Conservation (phyloP, 495 filamentous ascomycete species). For the Penicillium angulare region DNA sequence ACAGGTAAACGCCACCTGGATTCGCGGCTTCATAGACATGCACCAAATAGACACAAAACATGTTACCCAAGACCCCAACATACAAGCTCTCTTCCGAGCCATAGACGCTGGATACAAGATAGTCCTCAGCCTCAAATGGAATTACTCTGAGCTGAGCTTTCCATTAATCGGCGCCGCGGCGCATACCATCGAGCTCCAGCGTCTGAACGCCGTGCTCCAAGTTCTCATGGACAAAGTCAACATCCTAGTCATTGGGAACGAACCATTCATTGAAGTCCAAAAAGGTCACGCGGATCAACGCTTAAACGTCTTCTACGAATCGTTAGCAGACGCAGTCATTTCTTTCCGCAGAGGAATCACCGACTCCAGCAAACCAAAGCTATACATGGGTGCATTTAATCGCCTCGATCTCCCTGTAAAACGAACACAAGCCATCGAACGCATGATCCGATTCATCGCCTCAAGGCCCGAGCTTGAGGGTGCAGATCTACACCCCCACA, state of each 20-base stretch:
- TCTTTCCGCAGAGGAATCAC: not conserved
- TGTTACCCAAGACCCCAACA: constrained; percentile 5
- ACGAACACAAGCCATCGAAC: constrained; percentile 6
- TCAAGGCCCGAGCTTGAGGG: constrained; percentile 10
- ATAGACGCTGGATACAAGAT: constrained; percentile 7
- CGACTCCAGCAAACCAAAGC: not conserved
- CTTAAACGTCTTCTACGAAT: constrained; percentile 11
- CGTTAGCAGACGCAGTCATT: constrained; percentile 2
- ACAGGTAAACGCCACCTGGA: constrained; percentile 6
- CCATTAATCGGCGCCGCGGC: not conserved
- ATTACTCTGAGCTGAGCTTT: constrained; percentile 5
- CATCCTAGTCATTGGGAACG: constrained; percentile 16
- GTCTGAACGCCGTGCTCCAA: not conserved
- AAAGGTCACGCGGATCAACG: not conserved
- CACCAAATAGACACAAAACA: constrained; percentile 10
- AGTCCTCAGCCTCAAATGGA: constrained; percentile 13
- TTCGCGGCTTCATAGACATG: constrained; percentile 19
- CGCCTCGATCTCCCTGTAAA: constrained; percentile 10
- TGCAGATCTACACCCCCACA: constrained; percentile 13
- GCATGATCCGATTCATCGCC: constrained; percentile 6
- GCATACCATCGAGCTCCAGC: constrained; percentile 1
- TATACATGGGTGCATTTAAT: constrained; percentile 16
- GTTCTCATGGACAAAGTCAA: constrained; percentile 10
- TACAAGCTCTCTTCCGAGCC: constrained; percentile 6
- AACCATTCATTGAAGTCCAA: constrained; percentile 14